phyloP scores from a whole-genome alignment of 345 rosid species.

The Linum lewisii region DNA sequence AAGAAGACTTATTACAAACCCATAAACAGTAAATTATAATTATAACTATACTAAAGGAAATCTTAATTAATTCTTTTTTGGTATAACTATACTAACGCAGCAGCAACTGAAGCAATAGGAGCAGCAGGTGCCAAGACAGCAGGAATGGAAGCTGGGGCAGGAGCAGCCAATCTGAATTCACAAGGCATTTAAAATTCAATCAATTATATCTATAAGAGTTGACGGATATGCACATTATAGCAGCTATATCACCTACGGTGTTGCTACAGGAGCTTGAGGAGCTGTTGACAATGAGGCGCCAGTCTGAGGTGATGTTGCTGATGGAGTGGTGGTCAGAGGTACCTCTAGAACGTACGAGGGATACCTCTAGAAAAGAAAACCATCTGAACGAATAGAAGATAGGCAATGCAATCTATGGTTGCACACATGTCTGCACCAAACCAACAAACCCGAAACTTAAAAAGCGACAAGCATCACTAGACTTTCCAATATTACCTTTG shows the following conservation, averaged over 20 bases:
- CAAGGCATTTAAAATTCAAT: neutral
- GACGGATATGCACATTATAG: neutral
- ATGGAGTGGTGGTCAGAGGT: conserved; percentile 36
- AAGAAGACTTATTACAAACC: too few relatives aligned
- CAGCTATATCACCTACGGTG: conserved; percentile 29
- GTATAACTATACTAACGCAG: conserved; percentile 1
- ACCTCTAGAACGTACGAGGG: conserved; percentile 21
- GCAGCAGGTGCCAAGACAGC: neutral
- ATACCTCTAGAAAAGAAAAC: neutral
- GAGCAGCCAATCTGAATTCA: neutral
- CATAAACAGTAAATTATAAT: too few relatives aligned
- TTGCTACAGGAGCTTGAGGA: conserved; percentile 35
- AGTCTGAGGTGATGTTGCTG: neutral
- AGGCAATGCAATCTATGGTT: neutral
- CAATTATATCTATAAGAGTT: neutral
- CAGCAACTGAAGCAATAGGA: neutral
- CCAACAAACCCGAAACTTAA: neutral
- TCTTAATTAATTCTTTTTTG: too few relatives aligned
- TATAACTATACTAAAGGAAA: too few relatives aligned
- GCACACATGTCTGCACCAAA: neutral
- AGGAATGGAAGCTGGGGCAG: too few relatives aligned
- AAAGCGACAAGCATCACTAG: neutral
- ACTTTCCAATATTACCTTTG: neutral
- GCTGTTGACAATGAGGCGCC: conserved; percentile 14
- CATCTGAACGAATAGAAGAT: neutral